Evolutionary conservation across 164 flowering plant genomes (phyloP), one percentile per base, ranked within the genome.

Genomic region (Aristolochia californica): DNA sequence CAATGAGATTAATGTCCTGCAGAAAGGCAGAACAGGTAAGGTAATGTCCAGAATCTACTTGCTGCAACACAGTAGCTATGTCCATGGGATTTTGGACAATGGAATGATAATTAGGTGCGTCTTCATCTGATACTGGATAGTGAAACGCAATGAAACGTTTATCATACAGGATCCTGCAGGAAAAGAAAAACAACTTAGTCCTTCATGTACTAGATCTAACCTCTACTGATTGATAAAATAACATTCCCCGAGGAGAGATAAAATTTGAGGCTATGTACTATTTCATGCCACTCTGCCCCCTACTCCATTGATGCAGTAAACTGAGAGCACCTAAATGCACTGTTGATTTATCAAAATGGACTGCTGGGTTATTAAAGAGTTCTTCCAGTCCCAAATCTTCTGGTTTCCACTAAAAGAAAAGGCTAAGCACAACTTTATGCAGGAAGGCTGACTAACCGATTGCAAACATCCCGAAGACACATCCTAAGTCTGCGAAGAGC

Each of bases 381-480:
- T 34, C 40, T 34, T 8, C 10, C 40, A 5, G 40, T 12, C 40
- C 40, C 40, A 2, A 34, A 34, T 34, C 40, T 34, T 34, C 40
- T 34, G 10, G 10, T 12, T 34, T 34, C 10, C 40, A 34, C 18
- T 17, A 47, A n/a, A 13, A 47, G 50, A 47, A 47, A 17, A 11
- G 1, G 1, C 5, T 47, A n/a, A 23, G 28, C 16, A 51, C 26
- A 51, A 13, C 25, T 54, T 26, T 54, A 30, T 7, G 25, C n/a
- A 45, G 47, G 52, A 63, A 50, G 9, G 30, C 7, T 53, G 34
- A 21, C 80, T 68, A 25, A 94, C 99, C 99, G 65, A 62, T 94
- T 94, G 81, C 99, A 94, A 66, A 94, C 75, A 77, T 94, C 99
- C 57, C 99, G 82, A 43, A 94, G 88, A 65, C 99, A 94, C 97